phyloP scores from a whole-genome alignment of 139 green algal genomes.

The Coelastrella sp. region DNA sequence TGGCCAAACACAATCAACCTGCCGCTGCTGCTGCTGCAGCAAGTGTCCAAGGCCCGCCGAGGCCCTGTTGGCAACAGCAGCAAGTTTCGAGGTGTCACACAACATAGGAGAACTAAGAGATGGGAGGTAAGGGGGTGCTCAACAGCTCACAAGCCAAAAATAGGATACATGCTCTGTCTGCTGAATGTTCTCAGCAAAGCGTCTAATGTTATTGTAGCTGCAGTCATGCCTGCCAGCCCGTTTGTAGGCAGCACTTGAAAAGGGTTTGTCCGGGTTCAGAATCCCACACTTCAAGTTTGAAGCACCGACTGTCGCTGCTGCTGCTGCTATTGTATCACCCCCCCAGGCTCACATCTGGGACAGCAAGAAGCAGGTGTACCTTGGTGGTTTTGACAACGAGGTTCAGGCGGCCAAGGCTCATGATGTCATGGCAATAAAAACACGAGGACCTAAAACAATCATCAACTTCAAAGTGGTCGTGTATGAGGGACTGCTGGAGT shows the following conservation, averaged over 20 bases:
- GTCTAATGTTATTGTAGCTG: background rate
- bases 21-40: background rate
- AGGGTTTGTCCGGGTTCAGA: too few species aligned
- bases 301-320: background rate
- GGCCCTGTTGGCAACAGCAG: conserved; percentile 50
- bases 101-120: conserved; percentile 22
- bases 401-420: conserved; percentile 55
- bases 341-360: conserved; percentile 63
- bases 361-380: conserved; percentile 70
- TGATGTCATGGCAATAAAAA: conserved; percentile 63
- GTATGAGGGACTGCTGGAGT: conserved; percentile 37
- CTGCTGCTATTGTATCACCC: background rate
- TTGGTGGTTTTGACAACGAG: conserved; percentile 61
- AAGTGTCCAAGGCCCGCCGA: conserved; percentile 5
- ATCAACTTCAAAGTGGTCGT: conserved; percentile 46
- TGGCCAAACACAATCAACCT: background rate
- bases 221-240: too few species aligned
- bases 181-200: background rate
- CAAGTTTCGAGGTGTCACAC: conserved; percentile 56
- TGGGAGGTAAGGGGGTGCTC: background rate
- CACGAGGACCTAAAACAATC: conserved; percentile 33
- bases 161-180: background rate
- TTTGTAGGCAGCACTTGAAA: too few species aligned
- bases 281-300: background rate
- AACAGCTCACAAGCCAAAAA: background rate